Evolutionary conservation across 2,329 filamentous ascomycete species (phyloP), one percentile per base, ranked within the genome.

Genomic region (Hirsutella thompsonii): DNA sequence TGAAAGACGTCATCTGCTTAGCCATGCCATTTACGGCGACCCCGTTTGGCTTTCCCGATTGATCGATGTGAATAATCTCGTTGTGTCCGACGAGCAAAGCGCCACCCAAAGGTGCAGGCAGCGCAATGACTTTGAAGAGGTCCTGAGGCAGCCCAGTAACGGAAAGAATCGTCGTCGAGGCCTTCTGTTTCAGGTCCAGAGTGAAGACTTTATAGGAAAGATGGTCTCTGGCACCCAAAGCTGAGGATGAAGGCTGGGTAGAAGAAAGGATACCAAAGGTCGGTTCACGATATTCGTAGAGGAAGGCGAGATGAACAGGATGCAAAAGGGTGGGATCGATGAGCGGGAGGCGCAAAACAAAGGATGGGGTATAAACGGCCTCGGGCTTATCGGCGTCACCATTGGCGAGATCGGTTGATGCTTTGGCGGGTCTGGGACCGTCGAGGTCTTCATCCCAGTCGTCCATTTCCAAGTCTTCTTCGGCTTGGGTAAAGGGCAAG

Each of bases 241-340:
- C 81, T 42, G 73, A 70, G n/a, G 88, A 89, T 13, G 81, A 77
- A 29, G 80, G 71, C 47, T 77, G 68, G 40, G 79, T 80, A 2
- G 89, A 85, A 37, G 87, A 92, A 34, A 98, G 70, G 45, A 98
- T 89, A 42, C 90, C 92, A 64, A 98, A 94, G 0, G 92, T 98
- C 11, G 92, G 90, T 62, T 96, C 92, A 59, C 92, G 81, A 62
- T 98, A 98, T 66, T 96, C 90, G 70, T 96, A 78, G 49, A 98
- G 68, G 60, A 98, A 98, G 42, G 85, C 81, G 55, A 98, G 76
- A 57, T 94, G 86, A 54, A 95, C 79, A 38, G 90, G 88, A 61
- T 94, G 84, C 45, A 90, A 78, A 51, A 98, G 72, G 47, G 76
- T 79, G 47, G 89, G 84, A 60, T 96, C 90, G 62, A 98, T 73